Percentiles rank a stretch among this genome's conserved stretches.
These are phyloP conservation scores for Verticillium tricorpus DNA, from an alignment of 2,329 filamentous ascomycete genomes.

Conservation along the genomic window DNA sequence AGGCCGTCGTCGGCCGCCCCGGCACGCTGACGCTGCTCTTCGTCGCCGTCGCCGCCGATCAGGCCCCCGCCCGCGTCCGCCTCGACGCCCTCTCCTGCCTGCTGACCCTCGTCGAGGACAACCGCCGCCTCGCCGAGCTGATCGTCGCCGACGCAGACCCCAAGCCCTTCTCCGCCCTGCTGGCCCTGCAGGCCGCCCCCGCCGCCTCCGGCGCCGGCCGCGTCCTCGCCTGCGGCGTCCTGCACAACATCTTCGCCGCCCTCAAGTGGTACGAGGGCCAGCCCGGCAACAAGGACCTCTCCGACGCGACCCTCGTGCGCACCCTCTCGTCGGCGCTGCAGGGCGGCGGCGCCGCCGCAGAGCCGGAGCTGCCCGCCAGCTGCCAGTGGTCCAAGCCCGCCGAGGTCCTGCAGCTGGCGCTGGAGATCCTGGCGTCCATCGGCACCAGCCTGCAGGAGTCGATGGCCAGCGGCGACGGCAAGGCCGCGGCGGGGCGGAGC, in stretches of 20 bases:
- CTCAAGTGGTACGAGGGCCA: slow-evolving; percentile 49
- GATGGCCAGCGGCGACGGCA: slow-evolving; percentile 31
- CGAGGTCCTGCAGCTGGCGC: slow-evolving; percentile 48
- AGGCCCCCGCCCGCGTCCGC: slow-evolving; percentile 34
- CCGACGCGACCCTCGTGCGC: slow-evolving; percentile 46
- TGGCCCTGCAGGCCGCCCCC: slow-evolving; percentile 41
- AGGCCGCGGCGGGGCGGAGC: slow-evolving; percentile 33
- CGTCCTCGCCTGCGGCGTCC: slow-evolving; percentile 54
- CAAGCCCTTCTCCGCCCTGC: slow-evolving; percentile 44
- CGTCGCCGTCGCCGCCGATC: slow-evolving; percentile 40
- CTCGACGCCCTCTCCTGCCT: slow-evolving; percentile 51
- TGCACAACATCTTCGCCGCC: slow-evolving; percentile 57
- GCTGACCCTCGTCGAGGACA: slow-evolving; percentile 57
- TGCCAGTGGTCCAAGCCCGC: slow-evolving; percentile 32
- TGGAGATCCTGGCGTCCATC: slow-evolving; percentile 62
- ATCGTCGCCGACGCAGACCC: slow-evolving; percentile 45
- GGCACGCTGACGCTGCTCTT: slow-evolving; percentile 51
- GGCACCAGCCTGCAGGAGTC: slow-evolving; percentile 53
- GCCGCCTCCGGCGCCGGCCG: slow-evolving; percentile 36
- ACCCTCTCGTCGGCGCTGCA: slow-evolving; percentile 35
- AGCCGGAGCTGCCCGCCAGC: slow-evolving; percentile 20
- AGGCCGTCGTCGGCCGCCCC: slow-evolving; percentile 44
- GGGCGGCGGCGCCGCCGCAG: slow-evolving; percentile 18
- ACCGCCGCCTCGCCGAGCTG: slow-evolving; percentile 44
- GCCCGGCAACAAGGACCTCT: slow-evolving; percentile 41